These are phyloP conservation scores for Cryptosporidium meleagridis DNA, from an alignment of 169 alveolate genomes.

Conservation along the genomic window DNA sequence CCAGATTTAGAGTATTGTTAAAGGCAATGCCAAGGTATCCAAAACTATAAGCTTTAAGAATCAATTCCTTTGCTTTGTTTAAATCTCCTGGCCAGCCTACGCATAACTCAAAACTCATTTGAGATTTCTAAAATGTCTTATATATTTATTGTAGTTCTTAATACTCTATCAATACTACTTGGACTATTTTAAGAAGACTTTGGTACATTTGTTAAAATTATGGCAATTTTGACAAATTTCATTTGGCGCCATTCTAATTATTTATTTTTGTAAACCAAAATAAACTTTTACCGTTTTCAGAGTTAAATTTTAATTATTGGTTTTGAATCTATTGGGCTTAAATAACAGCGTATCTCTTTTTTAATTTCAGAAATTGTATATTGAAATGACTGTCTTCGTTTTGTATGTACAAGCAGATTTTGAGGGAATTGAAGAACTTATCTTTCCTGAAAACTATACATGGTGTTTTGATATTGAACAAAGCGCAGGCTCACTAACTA, in stretches of 20 bases:
- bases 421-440: constrained; percentile 67
- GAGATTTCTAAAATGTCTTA: background rate
- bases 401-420: constrained; percentile 68
- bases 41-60: constrained; percentile 32
- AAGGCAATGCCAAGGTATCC: constrained; percentile 70
- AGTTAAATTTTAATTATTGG: no score
- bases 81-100: constrained; percentile 61
- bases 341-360: background rate
- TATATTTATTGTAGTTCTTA: background rate
- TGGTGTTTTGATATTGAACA: constrained; percentile 73
- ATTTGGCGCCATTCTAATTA: background rate
- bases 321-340: background rate
- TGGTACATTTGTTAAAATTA: background rate
- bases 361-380: background rate
- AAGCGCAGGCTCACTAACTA: constrained; percentile 62
- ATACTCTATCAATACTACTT: background rate
- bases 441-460: constrained; percentile 56
- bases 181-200: background rate
- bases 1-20: constrained; percentile 27
- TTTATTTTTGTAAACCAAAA: no score
- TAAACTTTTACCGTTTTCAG: no score
- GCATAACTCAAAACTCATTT: constrained; percentile 60
- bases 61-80: constrained; percentile 3
- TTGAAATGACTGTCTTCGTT: constrained; percentile 44
- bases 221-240: background rate